Conservation (phyloP, 192 early-diverging fungal genomes). For the Lunasporangiospora selenospora region DNA sequence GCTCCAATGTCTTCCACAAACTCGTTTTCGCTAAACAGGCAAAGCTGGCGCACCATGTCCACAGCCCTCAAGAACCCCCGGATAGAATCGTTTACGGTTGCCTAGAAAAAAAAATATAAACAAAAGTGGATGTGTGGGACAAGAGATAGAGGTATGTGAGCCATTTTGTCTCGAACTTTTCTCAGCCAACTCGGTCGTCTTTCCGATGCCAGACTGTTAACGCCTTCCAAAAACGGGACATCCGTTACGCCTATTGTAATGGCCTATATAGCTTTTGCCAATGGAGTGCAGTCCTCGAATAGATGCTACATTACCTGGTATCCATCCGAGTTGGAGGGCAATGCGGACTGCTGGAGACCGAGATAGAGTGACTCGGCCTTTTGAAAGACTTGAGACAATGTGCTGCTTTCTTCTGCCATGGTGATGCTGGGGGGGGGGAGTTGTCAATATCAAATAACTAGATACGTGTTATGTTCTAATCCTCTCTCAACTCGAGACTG, state of each 20-base stretch:
- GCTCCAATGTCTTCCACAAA: slow-evolving; percentile 87
- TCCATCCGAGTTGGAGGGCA: slow-evolving; percentile 39
- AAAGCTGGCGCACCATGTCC: slow-evolving; percentile 61
- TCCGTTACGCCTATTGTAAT: too few species aligned
- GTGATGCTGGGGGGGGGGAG: too few species aligned
- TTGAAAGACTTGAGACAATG: slow-evolving; percentile 36
- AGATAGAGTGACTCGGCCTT: slow-evolving; percentile 32
- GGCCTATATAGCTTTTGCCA: too few species aligned
- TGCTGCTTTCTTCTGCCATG: slow-evolving; percentile 33
- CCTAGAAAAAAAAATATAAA: slow-evolving; percentile 24
- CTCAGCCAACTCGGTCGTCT: too few species aligned
- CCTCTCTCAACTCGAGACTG: too few species aligned
- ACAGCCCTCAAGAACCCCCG: slow-evolving; percentile 51
- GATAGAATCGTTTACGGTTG: slow-evolving; percentile 58
- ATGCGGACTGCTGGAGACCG: slow-evolving; percentile 26
- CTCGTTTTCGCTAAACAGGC: slow-evolving; percentile 89
- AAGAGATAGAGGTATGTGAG: too few species aligned
- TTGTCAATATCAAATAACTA: too few species aligned
- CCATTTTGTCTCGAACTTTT: too few species aligned
- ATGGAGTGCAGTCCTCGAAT: neutral
- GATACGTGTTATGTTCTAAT: too few species aligned
- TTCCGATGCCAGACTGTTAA: too few species aligned
- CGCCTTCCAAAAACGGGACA: slow-evolving; percentile 4
- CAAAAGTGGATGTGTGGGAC: too few species aligned
- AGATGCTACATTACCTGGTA: slow-evolving; percentile 21